phyloP scores from a whole-genome alignment of 2,329 filamentous ascomycete genomes.

The Cephalotrichum gorgonifer region DNA sequence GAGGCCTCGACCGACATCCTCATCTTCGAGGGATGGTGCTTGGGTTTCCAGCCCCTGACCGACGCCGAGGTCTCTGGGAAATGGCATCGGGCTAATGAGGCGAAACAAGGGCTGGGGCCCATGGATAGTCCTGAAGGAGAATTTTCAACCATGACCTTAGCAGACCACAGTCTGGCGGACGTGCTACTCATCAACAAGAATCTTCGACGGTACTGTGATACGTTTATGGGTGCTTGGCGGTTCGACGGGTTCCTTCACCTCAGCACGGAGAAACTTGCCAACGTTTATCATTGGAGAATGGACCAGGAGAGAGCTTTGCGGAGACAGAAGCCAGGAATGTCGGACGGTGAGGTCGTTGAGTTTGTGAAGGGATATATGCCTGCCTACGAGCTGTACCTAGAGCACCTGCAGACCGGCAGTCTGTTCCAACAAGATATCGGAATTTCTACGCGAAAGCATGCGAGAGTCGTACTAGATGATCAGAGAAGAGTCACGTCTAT shows the following conservation, averaged over 20 bases:
- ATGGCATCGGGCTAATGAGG: neutral
- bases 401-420: constrained; percentile 42
- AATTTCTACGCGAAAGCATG: neutral
- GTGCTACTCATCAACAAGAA: constrained; percentile 40
- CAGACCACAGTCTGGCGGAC: constrained; percentile 35
- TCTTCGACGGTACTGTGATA: constrained; percentile 35
- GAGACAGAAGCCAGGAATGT: constrained; percentile 67
- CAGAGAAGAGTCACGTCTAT: neutral
- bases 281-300: constrained; percentile 76
- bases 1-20: constrained; percentile 47
- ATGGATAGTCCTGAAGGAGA: neutral
- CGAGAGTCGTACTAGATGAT: neutral
- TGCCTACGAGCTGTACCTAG: constrained; percentile 59
- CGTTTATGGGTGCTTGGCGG: constrained; percentile 18
- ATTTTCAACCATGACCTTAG: constrained; percentile 21
- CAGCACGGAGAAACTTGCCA: constrained; percentile 60
- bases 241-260: constrained; percentile 48
- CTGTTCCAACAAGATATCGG: neutral
- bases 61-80: constrained; percentile 34
- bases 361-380: constrained; percentile 66
- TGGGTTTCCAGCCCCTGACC: constrained; percentile 63
- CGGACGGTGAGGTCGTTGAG: constrained; percentile 61
- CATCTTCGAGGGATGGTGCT: constrained; percentile 88
- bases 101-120: neutral
- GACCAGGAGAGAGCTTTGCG: constrained; percentile 70